Base-by-base conservation (phyloP, 169 alveolate species). In the Toxoplasma gondii region DNA sequence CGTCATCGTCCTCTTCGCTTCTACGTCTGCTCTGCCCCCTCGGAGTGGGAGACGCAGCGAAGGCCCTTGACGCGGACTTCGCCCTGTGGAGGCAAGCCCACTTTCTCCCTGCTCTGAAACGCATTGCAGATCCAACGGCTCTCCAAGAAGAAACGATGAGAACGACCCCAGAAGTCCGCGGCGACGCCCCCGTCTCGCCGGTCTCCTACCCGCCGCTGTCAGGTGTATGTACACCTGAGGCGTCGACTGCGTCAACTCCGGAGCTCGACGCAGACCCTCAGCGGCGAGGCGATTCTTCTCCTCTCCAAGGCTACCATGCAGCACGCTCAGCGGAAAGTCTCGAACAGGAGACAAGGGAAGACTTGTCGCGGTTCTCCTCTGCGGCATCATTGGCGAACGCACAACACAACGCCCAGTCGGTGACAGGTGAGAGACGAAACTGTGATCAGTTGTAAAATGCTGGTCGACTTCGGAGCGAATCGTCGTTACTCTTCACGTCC, bases 21-120 rank as follows among this genome's bases (percentile, higher is more conserved):
- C n/a, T 78, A 24, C 86, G 45, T 31, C 45, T 78, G 86, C 44
- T 78, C 27, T 78, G 86, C 22, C 86, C 86, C 4, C 86, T 78
- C 36, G 94, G 94, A 22, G 88, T 88, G 58, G 98, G 98, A 31
- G 98, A 97, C 53, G 98, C 95, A 81, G 95, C 94, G 41, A 93
- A 83, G 36, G 98, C 97, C 84, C 54, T 96, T 44, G 95, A 95
- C 84, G 95, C 90, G 38, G 98, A 97, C 53, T 97, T 97, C 93
- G 96, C 95, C 38, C 80, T 86, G 64, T 97, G 98, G 98, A 74
- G 54, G 45, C 54, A 80, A n/a, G 86, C 12, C 17, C 86, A 86
- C 34, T 92, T 97, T 88, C 93, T 93, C 78, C 69, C 91, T 16
- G 70, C 94, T 67, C 94, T 97, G 54, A 54, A 94, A 1, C 93